Evolutionary conservation across 2,329 filamentous ascomycete genomes (phyloP), one percentile per base, ranked within the genome.

Genomic region (Escovopsis weberi): DNA sequence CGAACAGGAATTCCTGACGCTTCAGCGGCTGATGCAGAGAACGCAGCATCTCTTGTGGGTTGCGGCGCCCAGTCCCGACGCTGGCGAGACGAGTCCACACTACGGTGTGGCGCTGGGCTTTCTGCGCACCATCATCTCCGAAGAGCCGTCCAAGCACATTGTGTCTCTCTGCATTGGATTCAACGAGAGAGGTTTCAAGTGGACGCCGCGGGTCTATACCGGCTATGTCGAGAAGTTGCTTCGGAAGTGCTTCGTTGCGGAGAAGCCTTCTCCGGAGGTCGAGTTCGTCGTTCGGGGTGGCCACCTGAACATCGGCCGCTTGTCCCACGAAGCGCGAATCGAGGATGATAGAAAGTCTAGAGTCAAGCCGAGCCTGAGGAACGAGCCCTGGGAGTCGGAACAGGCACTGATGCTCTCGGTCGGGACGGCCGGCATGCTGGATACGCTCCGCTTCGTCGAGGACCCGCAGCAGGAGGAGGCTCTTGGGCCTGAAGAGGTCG

Each of bases 391-490:
- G 40, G 9, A 50, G 33, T 42, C 49, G 2, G 38, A 43, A 12
- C 42, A 50, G 9, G 45, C 50, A 1, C 43, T 52, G 3, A 49
- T 42, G 37, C 45, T 57, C 18, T 40, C 44, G 6, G 41, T 53
- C 10, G 50, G 48, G 10, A 50, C 48, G 7, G 46, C 46, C 11
- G 54, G 55, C 18, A 38, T 40, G 7, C 46, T 57, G 6, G 52
- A 55, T 19, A 55, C 50, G 2, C 45, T 58, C n/a, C 46, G 47
- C 6, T 57, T 51, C 33, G 39, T 47, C 23, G 46, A 53, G 15
- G 52, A 54, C 33, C 38, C 40, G n/a, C 12, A 11, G 6, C 19
- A 33, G 3, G 15, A 36, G 6, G 10, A 37, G 19, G 33, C 33
- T 8, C 44, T 56, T 1, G 15, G 8, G 4, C 32, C 47, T 0